Percentiles rank a stretch among this genome's conserved stretches.
Evolutionary conservation across 1,139 yeast species (phyloP).

Genomic region (Suhomyces bokatorum): DNA sequence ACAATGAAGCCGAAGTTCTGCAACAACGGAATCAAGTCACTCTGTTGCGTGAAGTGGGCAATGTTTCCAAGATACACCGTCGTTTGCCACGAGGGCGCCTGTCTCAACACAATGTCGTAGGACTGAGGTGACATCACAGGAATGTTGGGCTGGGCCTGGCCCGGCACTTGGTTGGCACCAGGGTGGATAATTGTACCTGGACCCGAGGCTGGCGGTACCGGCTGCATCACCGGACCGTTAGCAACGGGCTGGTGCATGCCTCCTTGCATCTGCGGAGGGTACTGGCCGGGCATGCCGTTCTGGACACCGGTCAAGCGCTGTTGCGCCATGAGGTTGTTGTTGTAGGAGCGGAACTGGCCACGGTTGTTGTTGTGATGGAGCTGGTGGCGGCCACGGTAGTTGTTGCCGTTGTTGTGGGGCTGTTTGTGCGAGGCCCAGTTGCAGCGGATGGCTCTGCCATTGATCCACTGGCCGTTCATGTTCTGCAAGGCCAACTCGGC

Average conservation of each 20-base stretch:
- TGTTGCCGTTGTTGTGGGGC: constrained; percentile 14
- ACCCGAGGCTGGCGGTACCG: constrained; percentile 3
- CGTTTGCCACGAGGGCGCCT: constrained; percentile 82
- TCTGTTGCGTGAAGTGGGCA: constrained; percentile 72
- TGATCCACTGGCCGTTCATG: constrained; percentile 74
- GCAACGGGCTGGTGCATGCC: constrained; percentile 3
- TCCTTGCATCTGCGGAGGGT: constrained; percentile 13
- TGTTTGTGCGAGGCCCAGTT: constrained; percentile 89
- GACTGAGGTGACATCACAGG: constrained; percentile 52
- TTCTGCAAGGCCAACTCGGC: constrained; percentile 73
- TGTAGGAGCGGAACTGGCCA: constrained; percentile 19
- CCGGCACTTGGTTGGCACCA: constrained; percentile 4
- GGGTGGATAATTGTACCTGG: background rate
- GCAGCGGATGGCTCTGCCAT: constrained; percentile 76
- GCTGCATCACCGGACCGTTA: constrained; percentile 2
- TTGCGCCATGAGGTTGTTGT: constrained; percentile 14
- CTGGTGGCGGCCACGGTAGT: constrained; percentile 8
- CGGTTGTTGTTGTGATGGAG: constrained; percentile 10
- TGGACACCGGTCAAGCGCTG: constrained; percentile 9
- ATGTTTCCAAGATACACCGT: constrained; percentile 87
- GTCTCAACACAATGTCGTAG: constrained; percentile 70
- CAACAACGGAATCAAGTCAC: constrained; percentile 72
- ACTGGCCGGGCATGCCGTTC: constrained; percentile 7
- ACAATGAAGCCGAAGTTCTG: constrained; percentile 81
- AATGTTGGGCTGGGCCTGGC: constrained; percentile 16